phyloP scores from a whole-genome alignment of 208 protist genomes.

The Leishmania gerbilli region DNA sequence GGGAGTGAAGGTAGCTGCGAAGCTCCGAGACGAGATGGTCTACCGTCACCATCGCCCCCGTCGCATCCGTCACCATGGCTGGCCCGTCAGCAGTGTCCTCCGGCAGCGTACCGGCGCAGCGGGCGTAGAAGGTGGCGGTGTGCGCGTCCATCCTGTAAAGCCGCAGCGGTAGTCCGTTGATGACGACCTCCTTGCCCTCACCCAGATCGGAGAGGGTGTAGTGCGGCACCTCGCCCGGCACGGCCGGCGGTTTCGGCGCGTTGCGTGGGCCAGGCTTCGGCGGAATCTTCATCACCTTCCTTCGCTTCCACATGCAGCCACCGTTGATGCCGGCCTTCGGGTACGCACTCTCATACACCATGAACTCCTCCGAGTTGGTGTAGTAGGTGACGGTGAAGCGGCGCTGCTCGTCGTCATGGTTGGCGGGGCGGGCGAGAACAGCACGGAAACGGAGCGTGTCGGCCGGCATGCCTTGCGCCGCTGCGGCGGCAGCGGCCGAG shows the following conservation, averaged over 20 bases:
- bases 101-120: constrained; percentile 28
- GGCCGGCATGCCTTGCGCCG: constrained; percentile 13
- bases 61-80: constrained; percentile 31
- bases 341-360: constrained; percentile 69
- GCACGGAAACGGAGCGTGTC: constrained; percentile 82
- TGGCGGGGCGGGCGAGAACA: constrained; percentile 49
- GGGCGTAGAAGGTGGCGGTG: constrained; percentile 69
- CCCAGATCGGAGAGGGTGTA: constrained; percentile 74
- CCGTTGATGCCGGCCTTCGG: constrained; percentile 75
- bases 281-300: constrained; percentile 59
- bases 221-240: constrained; percentile 26
- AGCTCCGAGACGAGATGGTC: constrained; percentile 63
- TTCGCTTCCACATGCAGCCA: constrained; percentile 82
- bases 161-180: constrained; percentile 74
- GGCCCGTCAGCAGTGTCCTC: constrained; percentile 1
- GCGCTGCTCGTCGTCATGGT: constrained; percentile 53
- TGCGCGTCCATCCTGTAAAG: constrained; percentile 80
- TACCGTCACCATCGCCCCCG: constrained; percentile 38
- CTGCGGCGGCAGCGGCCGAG: neutral
- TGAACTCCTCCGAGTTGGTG: constrained; percentile 90
- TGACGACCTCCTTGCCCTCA: constrained; percentile 65
- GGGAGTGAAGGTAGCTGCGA: constrained; percentile 66
- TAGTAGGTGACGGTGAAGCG: constrained; percentile 85
- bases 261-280: constrained; percentile 42
- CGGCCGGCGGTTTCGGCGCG: constrained; percentile 25